phyloP scores from a whole-genome alignment of 306 rosid genomes.

The Citrullus mucosospermus region DNA sequence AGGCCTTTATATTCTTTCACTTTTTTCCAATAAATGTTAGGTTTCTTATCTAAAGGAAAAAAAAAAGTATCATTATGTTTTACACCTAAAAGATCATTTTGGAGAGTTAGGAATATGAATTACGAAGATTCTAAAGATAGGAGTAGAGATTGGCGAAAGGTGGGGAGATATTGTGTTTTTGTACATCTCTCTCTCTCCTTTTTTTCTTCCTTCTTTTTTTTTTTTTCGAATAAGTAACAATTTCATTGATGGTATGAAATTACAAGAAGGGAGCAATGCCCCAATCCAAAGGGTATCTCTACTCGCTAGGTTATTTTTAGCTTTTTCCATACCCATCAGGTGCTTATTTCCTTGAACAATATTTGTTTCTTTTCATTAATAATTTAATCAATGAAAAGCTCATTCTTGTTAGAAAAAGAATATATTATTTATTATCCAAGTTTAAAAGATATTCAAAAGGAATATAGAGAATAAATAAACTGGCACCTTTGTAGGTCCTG shows the following conservation, averaged over 20 bases:
- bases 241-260: too few species aligned
- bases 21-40: neutral
- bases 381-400: neutral
- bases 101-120: neutral
- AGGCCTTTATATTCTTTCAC: neutral
- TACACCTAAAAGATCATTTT: neutral
- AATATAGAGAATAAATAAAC: conserved; percentile 13
- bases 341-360: neutral
- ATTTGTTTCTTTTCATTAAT: neutral
- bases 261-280: too few species aligned
- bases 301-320: neutral
- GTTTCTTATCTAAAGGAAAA: neutral
- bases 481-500: conserved; percentile 96
- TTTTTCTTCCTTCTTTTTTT: too few species aligned
- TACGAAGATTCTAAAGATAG: neutral
- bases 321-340: neutral
- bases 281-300: too few species aligned
- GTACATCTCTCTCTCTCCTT: too few species aligned
- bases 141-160: neutral
- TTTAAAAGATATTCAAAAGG: neutral
- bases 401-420: neutral
- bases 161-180: too few species aligned
- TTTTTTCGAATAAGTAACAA: too few species aligned
- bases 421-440: neutral
- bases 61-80: too few species aligned